Conservation (phyloP, 345 rosid species). For the Odontarrhena argentea region DNA sequence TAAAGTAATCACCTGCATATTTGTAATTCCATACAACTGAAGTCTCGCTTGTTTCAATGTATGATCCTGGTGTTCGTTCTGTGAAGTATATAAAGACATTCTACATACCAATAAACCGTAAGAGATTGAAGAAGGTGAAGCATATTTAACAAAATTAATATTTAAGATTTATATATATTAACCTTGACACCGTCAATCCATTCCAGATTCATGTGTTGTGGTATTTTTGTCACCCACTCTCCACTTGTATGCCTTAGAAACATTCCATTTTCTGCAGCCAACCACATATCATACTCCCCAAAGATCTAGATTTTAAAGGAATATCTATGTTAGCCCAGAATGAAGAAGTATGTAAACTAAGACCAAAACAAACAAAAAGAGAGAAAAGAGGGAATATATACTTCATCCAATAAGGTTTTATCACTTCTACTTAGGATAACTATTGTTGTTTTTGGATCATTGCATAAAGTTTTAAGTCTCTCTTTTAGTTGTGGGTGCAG, state of each 20-base stretch:
- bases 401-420: slow-evolving; percentile 68
- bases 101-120: slow-evolving; percentile 53
- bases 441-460: slow-evolving; percentile 72
- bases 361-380: background rate
- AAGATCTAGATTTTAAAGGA: slow-evolving; percentile 58
- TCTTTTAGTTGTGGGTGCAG: slow-evolving; percentile 76
- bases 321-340: slow-evolving; percentile 14
- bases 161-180: slow-evolving; percentile 18
- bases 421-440: slow-evolving; percentile 89
- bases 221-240: slow-evolving; percentile 94
- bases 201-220: slow-evolving; percentile 85
- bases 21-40: slow-evolving; percentile 96
- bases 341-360: background rate
- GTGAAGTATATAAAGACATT: slow-evolving; percentile 94
- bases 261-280: slow-evolving; percentile 98
- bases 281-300: slow-evolving; percentile 73
- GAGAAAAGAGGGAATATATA: slow-evolving; percentile 33
- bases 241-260: slow-evolving; percentile 74
- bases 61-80: slow-evolving; percentile 92
- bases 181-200: slow-evolving; percentile 99
- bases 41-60: slow-evolving; percentile 70
- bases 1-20: slow-evolving; percentile 67
- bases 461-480: slow-evolving; percentile 59
- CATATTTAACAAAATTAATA: slow-evolving; percentile 8
- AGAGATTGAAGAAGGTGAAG: slow-evolving; percentile 29